A percentile compares a stretch with the other conserved stretches of the same genome.
Evolutionary conservation across 805 yeast species (phyloP).

Genomic region (Sugiyamaella lignohabitans): DNA sequence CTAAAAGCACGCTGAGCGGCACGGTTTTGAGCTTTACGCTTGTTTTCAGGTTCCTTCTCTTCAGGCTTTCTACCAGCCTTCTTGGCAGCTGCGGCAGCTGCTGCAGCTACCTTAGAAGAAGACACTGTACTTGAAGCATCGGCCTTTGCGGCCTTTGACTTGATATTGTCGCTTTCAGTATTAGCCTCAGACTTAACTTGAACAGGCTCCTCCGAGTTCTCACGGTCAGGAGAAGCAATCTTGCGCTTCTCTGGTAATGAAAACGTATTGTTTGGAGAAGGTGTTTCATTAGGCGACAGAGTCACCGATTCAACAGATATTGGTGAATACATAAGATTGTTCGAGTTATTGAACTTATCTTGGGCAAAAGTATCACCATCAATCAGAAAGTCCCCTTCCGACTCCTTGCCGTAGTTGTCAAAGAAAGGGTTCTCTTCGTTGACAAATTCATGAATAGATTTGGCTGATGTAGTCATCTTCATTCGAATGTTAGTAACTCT

Average conservation of each 20-base stretch:
- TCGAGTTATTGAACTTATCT: background rate
- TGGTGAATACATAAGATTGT: conserved; percentile 9
- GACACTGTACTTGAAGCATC: conserved; percentile 3
- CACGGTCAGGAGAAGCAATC: background rate
- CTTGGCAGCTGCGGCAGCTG: conserved; percentile 2
- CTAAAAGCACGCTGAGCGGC: conserved; percentile 98
- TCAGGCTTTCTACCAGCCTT: conserved; percentile 76
- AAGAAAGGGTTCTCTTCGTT: conserved; percentile 13
- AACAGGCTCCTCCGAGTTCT: background rate
- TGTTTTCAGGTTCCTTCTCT: conserved; percentile 71
- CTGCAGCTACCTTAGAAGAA: background rate
- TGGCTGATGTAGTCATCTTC: conserved; percentile 12
- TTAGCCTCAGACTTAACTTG: background rate
- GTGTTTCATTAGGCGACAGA: conserved; percentile 9
- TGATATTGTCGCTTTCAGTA: background rate
- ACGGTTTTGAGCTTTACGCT: conserved; percentile 92
- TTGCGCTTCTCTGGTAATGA: conserved; percentile 7
- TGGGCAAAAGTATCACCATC: background rate
- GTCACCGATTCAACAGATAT: conserved; percentile 14
- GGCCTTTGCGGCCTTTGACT: conserved; percentile 9
- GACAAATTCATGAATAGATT: conserved; percentile 12
- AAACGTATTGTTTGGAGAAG: conserved; percentile 5
- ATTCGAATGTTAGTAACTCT: no score
- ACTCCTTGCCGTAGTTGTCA: conserved; percentile 3
- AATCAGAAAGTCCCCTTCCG: no score